These are phyloP conservation scores for Juglanconis oblonga DNA, from an alignment of 2,329 filamentous ascomycete species.

Conservation along the genomic window DNA sequence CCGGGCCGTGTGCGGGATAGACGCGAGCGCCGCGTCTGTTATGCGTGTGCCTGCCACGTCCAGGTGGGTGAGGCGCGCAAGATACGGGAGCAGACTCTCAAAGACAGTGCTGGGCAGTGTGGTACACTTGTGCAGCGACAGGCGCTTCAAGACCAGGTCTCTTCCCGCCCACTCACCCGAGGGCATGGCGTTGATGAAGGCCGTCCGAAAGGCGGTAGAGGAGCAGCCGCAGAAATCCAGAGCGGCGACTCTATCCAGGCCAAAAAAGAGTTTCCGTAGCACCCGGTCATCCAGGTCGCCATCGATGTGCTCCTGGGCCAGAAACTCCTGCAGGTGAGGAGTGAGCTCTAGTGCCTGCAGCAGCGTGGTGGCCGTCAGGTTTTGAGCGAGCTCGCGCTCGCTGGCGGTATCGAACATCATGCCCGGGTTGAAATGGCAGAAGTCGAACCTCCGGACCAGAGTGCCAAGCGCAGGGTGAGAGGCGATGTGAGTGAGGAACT, in stretches of 20 bases:
- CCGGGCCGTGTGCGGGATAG: conserved; percentile 67
- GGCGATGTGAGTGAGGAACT: conserved; percentile 69
- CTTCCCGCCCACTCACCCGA: conserved; percentile 36
- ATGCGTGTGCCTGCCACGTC: conserved; percentile 78
- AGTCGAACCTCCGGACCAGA: conserved; percentile 76
- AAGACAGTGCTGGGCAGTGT: conserved; percentile 66
- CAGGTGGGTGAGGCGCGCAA: conserved; percentile 68
- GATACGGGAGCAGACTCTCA: conserved; percentile 67
- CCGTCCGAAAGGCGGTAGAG: conserved; percentile 61
- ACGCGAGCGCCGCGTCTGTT: conserved; percentile 66
- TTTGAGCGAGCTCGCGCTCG: conserved; percentile 71
- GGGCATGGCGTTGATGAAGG: conserved; percentile 57
- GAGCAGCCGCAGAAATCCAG: conserved; percentile 78
- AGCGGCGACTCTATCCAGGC: conserved; percentile 61
- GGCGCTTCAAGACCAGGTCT: conserved; percentile 60
- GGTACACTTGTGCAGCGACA: conserved; percentile 78
- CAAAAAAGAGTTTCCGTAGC: conserved; percentile 67
- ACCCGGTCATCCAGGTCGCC: conserved; percentile 69
- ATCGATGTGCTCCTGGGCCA: conserved; percentile 78
- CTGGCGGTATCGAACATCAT: conserved; percentile 72
- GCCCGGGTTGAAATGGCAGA: conserved; percentile 81
- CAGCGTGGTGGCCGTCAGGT: conserved; percentile 72
- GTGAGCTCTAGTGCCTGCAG: conserved; percentile 68
- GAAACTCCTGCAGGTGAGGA: conserved; percentile 72
- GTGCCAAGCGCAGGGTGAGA: conserved; percentile 67